phyloP scores from a whole-genome alignment of 768 basidiomycete species.

The Mycena polygramma region DNA sequence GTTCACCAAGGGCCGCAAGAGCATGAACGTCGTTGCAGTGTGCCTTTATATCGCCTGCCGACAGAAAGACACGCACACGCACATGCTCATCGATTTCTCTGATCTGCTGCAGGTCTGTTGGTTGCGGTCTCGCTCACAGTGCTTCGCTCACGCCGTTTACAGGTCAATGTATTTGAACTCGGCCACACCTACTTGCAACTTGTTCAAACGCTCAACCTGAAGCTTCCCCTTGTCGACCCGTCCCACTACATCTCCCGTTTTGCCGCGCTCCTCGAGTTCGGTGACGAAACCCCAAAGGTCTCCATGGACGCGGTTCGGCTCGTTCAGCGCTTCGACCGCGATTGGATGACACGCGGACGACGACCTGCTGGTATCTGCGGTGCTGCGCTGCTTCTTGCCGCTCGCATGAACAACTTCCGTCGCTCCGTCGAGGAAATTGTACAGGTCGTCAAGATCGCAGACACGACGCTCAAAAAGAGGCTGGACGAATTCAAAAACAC shows the following conservation, averaged over 20 bases:
- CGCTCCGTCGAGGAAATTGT: conserved; percentile 95
- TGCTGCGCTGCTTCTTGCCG: conserved; percentile 93
- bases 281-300: conserved; percentile 92
- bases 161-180: conserved; percentile 98
- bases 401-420: conserved; percentile 98
- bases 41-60: conserved; percentile 96
- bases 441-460: conserved; percentile 99
- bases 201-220: conserved; percentile 87
- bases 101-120: conserved; percentile 85
- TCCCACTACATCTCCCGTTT: conserved; percentile 98
- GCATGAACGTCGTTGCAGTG: conserved; percentile 93
- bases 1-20: conserved; percentile 94
- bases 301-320: conserved; percentile 95
- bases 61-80: conserved; percentile 89
- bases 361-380: conserved; percentile 98
- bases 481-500: conserved; percentile 96
- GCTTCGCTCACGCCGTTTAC: conserved; percentile 1
- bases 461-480: conserved; percentile 92
- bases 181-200: conserved; percentile 97
- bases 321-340: conserved; percentile 92
- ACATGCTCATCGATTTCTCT: conserved; percentile 99
- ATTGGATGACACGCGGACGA: conserved; percentile 97
- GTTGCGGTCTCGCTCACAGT: conserved; percentile 5
- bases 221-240: conserved; percentile 92
- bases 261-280: conserved; percentile 94